phyloP scores from a whole-genome alignment of 345 rosid genomes.

The Camelina neglecta region DNA sequence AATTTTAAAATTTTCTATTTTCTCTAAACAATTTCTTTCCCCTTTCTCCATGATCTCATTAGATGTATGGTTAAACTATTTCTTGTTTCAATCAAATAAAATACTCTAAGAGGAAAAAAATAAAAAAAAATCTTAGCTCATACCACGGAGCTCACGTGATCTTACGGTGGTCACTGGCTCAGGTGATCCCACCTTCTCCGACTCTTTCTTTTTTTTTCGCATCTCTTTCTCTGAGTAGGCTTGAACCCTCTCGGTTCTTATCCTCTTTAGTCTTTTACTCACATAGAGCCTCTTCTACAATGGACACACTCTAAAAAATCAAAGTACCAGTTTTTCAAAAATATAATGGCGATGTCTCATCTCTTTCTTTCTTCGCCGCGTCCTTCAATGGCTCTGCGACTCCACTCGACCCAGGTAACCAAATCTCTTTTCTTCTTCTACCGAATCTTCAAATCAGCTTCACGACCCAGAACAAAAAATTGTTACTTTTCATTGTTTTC shows the following conservation, averaged over 20 bases:
- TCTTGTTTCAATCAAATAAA: not conserved
- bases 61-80: not conserved
- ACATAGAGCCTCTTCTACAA: slow-evolving; percentile 16
- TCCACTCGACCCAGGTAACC: slow-evolving; percentile 8
- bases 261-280: not conserved
- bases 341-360: slow-evolving; percentile 30
- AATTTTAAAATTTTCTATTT: not conserved
- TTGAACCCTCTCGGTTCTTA: slow-evolving; percentile 27
- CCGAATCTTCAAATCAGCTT: slow-evolving; percentile 21
- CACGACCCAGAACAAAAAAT: not conserved
- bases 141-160: slow-evolving; percentile 8
- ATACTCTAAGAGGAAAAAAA: too few species aligned
- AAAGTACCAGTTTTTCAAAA: not conserved
- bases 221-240: not conserved
- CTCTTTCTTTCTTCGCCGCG: slow-evolving; percentile 39
- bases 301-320: slow-evolving; percentile 6
- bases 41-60: not conserved
- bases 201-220: not conserved
- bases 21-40: not conserved
- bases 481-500: slow-evolving; percentile 4
- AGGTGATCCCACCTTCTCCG: slow-evolving; percentile 1
- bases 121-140: too few species aligned
- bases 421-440: slow-evolving; percentile 5
- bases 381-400: slow-evolving; percentile 25
- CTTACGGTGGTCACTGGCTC: slow-evolving; percentile 17